Base-by-base conservation (phyloP, 1,139 yeast genomes). In the Starmera stellimalicola region DNA sequence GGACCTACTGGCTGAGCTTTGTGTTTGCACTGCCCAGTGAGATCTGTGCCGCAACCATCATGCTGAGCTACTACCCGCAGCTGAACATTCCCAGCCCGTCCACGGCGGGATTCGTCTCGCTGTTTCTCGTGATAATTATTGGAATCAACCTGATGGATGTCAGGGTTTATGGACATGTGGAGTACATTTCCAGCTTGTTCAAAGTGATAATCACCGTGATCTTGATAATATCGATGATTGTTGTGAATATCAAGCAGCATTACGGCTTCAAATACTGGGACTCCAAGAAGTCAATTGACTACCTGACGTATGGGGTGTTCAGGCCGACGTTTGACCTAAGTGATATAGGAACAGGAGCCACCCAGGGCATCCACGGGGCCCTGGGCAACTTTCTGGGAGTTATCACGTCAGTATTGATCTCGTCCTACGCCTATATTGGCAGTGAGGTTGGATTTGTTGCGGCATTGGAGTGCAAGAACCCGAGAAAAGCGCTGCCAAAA, bases 391-490 rank as follows among this genome's bases (percentile, higher is more conserved):
- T 83, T 35, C 57, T 79, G 35, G 79, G 85, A 27, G 58, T 82
- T 16, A 44, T 81, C 37, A 70, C 75, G 1, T 84, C 91, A 0
- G 58, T 76, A 1, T 60, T 76, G 34, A 72, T 76, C 18, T 78
- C 87, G 0, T 66, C 83, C 0, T 81, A 78, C 50, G 78, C 93
- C 0, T 83, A 77, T 48, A 73, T 79, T 36, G 94, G 94, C 0
- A 77, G 88, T 0, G 94, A 83, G 47, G 75, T 80, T 40, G 93
- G 84, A 18, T 78, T 82, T 44, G 74, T 84, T 38, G 88, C 94
- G 1, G 91, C 94, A 2, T 83, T 91, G 51, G 95, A 85, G 54
- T 83, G 91, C 9, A 66, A 79, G 40, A 80, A 82, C 45, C 94
- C 95, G 1, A 66, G 94, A 41, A 73, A 71, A 41, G 76, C 93